A percentile compares a stretch with the other conserved stretches of the same genome.
Conservation (phyloP, 768 basidiomycete genomes). For the Infundibulicybe gibba region DNA sequence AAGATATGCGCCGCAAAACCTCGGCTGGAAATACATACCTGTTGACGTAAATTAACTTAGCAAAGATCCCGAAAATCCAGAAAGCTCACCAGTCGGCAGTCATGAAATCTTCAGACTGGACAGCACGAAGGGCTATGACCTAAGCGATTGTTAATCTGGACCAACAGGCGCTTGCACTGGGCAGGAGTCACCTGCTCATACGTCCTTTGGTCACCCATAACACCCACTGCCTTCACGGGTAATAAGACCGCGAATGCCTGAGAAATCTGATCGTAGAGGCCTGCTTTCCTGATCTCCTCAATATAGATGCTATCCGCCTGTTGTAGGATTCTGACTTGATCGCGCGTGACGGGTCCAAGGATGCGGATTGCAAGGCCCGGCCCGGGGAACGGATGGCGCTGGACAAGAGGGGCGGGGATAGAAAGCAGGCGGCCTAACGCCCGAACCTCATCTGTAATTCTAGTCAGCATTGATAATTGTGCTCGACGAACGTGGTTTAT, state of each 20-base stretch:
- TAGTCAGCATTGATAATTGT: not conserved
- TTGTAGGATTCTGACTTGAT: conserved; percentile 89
- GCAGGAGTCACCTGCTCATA: conserved; percentile 74
- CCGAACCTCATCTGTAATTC: conserved; percentile 83
- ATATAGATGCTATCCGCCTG: conserved; percentile 95
- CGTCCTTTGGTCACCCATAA: conserved; percentile 95
- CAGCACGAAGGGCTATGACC: conserved; percentile 94
- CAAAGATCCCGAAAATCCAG: conserved; percentile 4
- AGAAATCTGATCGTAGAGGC: conserved; percentile 87
- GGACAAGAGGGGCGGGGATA: conserved; percentile 91
- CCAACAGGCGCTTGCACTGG: conserved; percentile 1
- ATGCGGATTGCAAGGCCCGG: conserved; percentile 98
- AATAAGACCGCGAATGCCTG: conserved; percentile 95
- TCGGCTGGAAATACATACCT: conserved; percentile 96
- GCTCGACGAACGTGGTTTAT: conserved; percentile 9
- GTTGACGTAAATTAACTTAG: conserved; percentile 13
- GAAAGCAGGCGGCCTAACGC: conserved; percentile 85
- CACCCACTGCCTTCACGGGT: conserved; percentile 97
- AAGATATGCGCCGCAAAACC: conserved; percentile 87
- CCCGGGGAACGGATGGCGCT: conserved; percentile 98
- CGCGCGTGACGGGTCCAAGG: conserved; percentile 89
- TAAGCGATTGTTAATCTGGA: conserved; percentile 19
- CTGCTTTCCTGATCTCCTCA: conserved; percentile 93
- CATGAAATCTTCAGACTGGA: conserved; percentile 99
- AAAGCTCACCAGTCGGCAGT: conserved; percentile 89